Conservation (phyloP, 352 stramenopile species). For the Phytopythium delawarense region DNA sequence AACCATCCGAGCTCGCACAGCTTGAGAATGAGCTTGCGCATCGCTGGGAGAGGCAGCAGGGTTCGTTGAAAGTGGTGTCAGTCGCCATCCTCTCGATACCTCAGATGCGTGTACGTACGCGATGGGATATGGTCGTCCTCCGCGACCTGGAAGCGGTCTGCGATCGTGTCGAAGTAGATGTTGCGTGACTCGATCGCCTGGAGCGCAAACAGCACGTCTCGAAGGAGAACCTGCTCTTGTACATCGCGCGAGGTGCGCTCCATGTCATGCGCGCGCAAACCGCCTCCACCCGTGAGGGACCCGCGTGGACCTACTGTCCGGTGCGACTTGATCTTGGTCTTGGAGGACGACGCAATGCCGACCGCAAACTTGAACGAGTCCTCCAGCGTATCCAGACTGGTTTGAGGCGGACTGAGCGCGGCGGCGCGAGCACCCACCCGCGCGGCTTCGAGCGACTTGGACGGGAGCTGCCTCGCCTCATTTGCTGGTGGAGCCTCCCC, state of each 20-base stretch:
- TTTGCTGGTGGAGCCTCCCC: background rate
- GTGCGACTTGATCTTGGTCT: constrained; percentile 22
- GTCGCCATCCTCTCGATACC: background rate
- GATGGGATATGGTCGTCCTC: constrained; percentile 68
- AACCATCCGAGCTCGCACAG: constrained; percentile 89
- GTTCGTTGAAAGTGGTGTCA: background rate
- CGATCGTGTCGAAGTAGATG: constrained; percentile 75
- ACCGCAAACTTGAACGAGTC: constrained; percentile 80
- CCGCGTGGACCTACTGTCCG: constrained; percentile 2
- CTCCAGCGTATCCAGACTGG: constrained; percentile 55
- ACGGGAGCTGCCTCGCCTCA: background rate
- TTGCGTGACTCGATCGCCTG: constrained; percentile 92
- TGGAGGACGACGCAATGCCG: constrained; percentile 45
- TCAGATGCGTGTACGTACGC: constrained; percentile 36
- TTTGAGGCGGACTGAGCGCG: constrained; percentile 13
- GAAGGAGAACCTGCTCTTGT: constrained; percentile 85
- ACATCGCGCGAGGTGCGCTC: constrained; percentile 27
- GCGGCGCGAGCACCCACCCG: background rate
- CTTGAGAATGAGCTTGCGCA: constrained; percentile 80
- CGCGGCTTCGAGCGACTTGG: background rate
- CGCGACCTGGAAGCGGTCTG: constrained; percentile 81
- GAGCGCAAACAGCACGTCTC: constrained; percentile 89
- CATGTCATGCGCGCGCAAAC: background rate
- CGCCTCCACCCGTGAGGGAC: constrained; percentile 5
- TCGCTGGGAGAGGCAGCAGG: constrained; percentile 33